phyloP scores from a whole-genome alignment of 2,329 filamentous ascomycete species.

The Fusarium redolens region DNA sequence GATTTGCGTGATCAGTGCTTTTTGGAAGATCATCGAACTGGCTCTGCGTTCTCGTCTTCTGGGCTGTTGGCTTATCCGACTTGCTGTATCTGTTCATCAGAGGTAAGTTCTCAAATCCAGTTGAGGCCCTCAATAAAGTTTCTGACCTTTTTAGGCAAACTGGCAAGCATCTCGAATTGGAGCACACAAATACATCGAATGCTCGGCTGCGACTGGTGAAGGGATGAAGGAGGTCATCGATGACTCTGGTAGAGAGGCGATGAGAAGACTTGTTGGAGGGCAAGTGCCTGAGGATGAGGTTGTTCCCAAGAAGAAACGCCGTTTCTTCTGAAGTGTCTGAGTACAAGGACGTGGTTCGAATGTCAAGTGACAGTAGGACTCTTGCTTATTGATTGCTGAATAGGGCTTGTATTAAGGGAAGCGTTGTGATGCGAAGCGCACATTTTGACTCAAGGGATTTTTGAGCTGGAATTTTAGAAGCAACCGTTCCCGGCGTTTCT shows the following conservation, averaged over 20 bases:
- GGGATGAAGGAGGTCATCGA: constrained; percentile 49
- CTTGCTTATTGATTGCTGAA: neutral
- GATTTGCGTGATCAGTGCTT: constrained; percentile 46
- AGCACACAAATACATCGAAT: constrained; percentile 49
- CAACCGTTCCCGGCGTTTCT: neutral
- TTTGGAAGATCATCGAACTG: constrained; percentile 34
- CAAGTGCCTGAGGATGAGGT: constrained; percentile 3
- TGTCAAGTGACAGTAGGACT: neutral
- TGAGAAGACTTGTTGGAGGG: constrained; percentile 28
- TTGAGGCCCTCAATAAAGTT: fast-evolving
- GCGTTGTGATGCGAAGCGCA: neutral
- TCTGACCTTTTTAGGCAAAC: constrained; percentile 41
- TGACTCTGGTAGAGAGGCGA: constrained; percentile 41
- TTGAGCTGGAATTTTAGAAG: neutral
- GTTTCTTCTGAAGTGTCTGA: constrained; percentile 21
- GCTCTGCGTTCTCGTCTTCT: constrained; percentile 5
- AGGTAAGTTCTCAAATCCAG: constrained; percentile 33
- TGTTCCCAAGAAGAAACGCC: constrained; percentile 31
- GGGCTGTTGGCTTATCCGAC: constrained; percentile 37
- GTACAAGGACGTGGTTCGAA: neutral
- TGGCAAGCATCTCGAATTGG: constrained; percentile 49
- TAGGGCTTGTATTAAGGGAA: too few relatives aligned
- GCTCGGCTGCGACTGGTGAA: constrained; percentile 52
- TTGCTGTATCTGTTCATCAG: constrained; percentile 48
- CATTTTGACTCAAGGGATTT: neutral